These are phyloP conservation scores for Inga oerstediana DNA, from an alignment of 306 rosid genomes.

Conservation along the genomic window DNA sequence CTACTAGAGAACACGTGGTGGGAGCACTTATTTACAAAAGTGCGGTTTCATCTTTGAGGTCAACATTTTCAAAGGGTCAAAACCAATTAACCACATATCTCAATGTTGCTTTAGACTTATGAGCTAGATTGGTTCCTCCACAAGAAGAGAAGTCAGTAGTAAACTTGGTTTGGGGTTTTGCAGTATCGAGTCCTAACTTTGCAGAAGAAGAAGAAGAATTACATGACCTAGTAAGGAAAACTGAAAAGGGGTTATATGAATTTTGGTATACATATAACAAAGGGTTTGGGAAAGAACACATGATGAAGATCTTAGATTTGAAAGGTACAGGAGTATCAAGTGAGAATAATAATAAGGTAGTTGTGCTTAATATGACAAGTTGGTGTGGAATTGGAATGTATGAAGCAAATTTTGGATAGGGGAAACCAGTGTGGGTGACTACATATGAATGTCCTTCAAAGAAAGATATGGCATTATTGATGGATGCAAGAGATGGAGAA, in stretches of 20 bases:
- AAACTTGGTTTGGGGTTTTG: background rate
- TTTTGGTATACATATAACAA: background rate
- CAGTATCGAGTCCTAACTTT: background rate
- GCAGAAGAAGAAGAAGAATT: background rate
- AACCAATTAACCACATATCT: background rate
- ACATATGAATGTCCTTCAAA: background rate
- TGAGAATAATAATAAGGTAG: background rate
- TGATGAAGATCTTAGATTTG: background rate
- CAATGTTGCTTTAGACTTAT: background rate
- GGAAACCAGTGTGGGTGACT: slow-evolving; percentile 49
- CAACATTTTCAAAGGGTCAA: background rate
- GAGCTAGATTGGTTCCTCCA: background rate
- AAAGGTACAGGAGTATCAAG: background rate
- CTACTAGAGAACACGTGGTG: background rate
- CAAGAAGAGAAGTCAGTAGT: background rate
- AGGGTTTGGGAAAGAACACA: background rate
- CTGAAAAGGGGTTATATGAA: background rate
- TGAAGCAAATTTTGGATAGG: slow-evolving; percentile 59
- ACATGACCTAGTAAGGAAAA: background rate
- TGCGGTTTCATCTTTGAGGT: background rate
- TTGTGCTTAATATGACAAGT: slow-evolving; percentile 25
- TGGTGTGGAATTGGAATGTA: slow-evolving; percentile 45
- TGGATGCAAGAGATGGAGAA: slow-evolving; percentile 47
- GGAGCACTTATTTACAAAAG: background rate
- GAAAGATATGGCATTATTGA: slow-evolving; percentile 35